phyloP scores from a whole-genome alignment of 2,329 filamentous ascomycete species.

The Myotisia sp. region DNA sequence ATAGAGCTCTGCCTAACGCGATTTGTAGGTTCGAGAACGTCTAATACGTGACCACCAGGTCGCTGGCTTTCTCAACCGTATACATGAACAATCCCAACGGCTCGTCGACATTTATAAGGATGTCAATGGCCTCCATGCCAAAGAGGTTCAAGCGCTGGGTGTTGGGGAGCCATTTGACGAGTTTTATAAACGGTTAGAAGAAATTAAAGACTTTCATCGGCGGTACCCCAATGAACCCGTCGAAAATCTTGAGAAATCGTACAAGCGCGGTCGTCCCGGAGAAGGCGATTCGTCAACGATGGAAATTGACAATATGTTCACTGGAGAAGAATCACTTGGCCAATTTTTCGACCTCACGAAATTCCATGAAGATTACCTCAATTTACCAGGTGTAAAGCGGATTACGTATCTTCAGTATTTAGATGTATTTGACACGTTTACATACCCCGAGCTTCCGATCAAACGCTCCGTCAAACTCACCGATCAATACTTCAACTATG shows the following conservation, averaged over 20 bases:
- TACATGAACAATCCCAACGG: slow-evolving; percentile 69
- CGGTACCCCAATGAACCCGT: slow-evolving; percentile 88
- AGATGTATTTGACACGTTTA: slow-evolving; percentile 77
- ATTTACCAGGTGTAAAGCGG: slow-evolving; percentile 73
- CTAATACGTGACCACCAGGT: slow-evolving; percentile 88
- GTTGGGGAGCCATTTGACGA: slow-evolving; percentile 77
- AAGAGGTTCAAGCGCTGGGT: slow-evolving; percentile 71
- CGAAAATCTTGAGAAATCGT: slow-evolving; percentile 86
- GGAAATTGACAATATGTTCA: slow-evolving; percentile 82
- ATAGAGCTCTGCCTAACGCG: too few relatives aligned
- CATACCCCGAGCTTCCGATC: slow-evolving; percentile 55
- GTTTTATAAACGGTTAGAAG: slow-evolving; percentile 72
- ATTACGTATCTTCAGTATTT: slow-evolving; percentile 86
- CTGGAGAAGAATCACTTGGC: slow-evolving; percentile 85
- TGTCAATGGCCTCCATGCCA: slow-evolving; percentile 52
- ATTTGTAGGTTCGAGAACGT: slow-evolving; percentile 62
- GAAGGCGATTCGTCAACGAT: slow-evolving; percentile 50
- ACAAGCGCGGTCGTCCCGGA: slow-evolving; percentile 55
- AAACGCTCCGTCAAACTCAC: slow-evolving; percentile 76
- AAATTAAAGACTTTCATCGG: slow-evolving; percentile 75
- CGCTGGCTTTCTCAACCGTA: slow-evolving; percentile 68
- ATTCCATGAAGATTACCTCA: slow-evolving; percentile 77
- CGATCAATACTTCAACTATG: slow-evolving; percentile 82
- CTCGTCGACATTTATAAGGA: slow-evolving; percentile 77
- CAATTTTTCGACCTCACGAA: slow-evolving; percentile 80